These are phyloP conservation scores for Pseudocercospora crystallina DNA, from an alignment of 2,329 filamentous ascomycete species.

Conservation along the genomic window DNA sequence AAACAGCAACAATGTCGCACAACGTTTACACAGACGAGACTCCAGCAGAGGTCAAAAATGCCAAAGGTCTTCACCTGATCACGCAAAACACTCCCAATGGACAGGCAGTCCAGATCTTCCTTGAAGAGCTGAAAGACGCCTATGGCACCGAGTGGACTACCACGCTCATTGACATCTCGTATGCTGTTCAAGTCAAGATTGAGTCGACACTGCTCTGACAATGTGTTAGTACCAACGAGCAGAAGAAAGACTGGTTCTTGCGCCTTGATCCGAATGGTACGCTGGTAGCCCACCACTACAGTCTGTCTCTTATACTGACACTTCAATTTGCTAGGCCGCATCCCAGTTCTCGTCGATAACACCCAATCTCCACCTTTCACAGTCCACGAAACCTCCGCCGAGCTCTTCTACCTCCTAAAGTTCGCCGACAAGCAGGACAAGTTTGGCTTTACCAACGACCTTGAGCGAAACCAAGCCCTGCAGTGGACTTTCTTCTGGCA, in stretches of 20 bases:
- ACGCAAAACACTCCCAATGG: conserved; percentile 55
- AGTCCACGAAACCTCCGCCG: conserved; percentile 55
- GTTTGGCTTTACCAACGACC: conserved; percentile 54
- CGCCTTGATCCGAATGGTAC: conserved; percentile 41
- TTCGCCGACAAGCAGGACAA: conserved; percentile 49
- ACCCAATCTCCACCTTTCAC: conserved; percentile 50
- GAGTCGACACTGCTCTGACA: neutral
- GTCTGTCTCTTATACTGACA: conserved; percentile 17
- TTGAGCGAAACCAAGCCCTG: conserved; percentile 50
- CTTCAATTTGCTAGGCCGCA: conserved; percentile 36
- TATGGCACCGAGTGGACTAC: conserved; percentile 53
- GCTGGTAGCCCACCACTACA: neutral
- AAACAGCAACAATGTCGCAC: conserved; percentile 35
- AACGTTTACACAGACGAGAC: conserved; percentile 47
- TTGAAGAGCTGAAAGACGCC: conserved; percentile 54
- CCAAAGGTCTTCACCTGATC: conserved; percentile 54
- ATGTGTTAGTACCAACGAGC: conserved; percentile 47
- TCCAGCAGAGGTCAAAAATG: conserved; percentile 47
- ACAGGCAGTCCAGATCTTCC: conserved; percentile 53
- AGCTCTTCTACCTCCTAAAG: conserved; percentile 55
- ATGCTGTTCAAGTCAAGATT: neutral
- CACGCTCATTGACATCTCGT: conserved; percentile 49
- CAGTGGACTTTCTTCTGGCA: conserved; percentile 61
- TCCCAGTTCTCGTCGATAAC: conserved; percentile 54
- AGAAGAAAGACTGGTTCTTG: conserved; percentile 58